phyloP scores from a whole-genome alignment of 2,329 filamentous ascomycete genomes.

The Trichoderma hamatum region DNA sequence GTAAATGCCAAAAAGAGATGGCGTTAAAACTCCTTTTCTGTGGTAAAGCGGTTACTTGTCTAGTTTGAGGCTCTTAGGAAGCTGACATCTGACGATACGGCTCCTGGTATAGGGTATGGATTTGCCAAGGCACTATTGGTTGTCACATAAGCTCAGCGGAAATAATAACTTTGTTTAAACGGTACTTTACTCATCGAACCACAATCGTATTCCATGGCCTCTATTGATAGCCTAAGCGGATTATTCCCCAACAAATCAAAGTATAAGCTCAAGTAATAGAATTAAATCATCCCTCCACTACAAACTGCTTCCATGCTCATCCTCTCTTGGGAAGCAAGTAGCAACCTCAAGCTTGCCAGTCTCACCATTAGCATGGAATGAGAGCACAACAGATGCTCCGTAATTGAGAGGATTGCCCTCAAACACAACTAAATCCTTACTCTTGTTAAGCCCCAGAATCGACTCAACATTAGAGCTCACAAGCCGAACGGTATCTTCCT shows the following conservation, averaged over 20 bases:
- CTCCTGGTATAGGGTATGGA: neutral
- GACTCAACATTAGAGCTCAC: slow-evolving; percentile 47
- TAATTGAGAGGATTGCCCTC: slow-evolving; percentile 48
- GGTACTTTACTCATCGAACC: too few relatives aligned
- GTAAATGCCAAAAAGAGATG: neutral
- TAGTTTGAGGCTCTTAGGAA: too few relatives aligned
- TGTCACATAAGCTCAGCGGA: neutral
- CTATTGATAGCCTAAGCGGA: too few relatives aligned
- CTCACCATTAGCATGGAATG: slow-evolving; percentile 38
- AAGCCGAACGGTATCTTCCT: slow-evolving; percentile 41
- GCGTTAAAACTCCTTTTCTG: neutral
- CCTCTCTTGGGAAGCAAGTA: slow-evolving; percentile 38
- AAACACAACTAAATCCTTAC: slow-evolving; percentile 47
- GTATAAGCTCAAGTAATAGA: neutral
- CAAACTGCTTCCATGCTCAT: neutral
- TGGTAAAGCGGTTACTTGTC: too few relatives aligned
- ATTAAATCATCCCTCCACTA: neutral
- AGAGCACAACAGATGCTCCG: slow-evolving; percentile 44
- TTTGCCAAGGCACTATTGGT: neutral
- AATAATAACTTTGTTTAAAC: neutral
- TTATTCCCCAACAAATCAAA: neutral
- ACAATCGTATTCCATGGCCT: too few relatives aligned
- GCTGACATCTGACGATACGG: too few relatives aligned
- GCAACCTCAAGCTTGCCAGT: slow-evolving; percentile 37
- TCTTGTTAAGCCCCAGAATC: slow-evolving; percentile 43